A percentile compares a stretch with the other conserved stretches of the same genome.
Conservation (phyloP, 495 filamentous ascomycete species). For the Penicillium diatomitis region DNA sequence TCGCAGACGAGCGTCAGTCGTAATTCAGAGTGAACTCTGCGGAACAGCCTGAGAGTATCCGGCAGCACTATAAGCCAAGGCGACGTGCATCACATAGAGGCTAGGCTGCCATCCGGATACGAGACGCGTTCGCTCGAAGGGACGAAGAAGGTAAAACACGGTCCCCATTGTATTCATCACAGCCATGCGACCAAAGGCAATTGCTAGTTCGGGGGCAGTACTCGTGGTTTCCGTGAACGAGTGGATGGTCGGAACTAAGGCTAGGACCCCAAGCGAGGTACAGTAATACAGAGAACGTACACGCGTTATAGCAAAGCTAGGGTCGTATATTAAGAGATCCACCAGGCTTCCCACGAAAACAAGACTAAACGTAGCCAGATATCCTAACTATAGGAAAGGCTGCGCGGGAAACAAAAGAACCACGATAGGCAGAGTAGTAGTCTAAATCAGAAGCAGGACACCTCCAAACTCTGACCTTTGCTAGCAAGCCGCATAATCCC, state of each 20-base stretch:
- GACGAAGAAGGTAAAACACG: neutral
- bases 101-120: constrained; percentile 2
- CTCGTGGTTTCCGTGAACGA: neutral
- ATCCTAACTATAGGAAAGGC: constrained; percentile 2
- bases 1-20: neutral
- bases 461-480: constrained; percentile 2
- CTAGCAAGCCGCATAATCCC: neutral
- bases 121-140: constrained; percentile 3
- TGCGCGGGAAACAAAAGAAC: constrained; percentile 1
- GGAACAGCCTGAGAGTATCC: constrained; percentile 1
- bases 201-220: neutral
- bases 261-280: neutral
- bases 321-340: neutral
- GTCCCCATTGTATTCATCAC: neutral
- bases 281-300: constrained; percentile 7
- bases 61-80: neutral
- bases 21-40: neutral
- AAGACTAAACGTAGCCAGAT: neutral
- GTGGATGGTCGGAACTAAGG: constrained; percentile 3
- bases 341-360: constrained; percentile 1
- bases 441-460: neutral
- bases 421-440: constrained; percentile 1
- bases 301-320: neutral
- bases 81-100: constrained; percentile 6
- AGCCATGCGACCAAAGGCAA: neutral